These are phyloP conservation scores for Trichoderma semiorbis DNA, from an alignment of 2,329 filamentous ascomycete genomes.

Conservation along the genomic window DNA sequence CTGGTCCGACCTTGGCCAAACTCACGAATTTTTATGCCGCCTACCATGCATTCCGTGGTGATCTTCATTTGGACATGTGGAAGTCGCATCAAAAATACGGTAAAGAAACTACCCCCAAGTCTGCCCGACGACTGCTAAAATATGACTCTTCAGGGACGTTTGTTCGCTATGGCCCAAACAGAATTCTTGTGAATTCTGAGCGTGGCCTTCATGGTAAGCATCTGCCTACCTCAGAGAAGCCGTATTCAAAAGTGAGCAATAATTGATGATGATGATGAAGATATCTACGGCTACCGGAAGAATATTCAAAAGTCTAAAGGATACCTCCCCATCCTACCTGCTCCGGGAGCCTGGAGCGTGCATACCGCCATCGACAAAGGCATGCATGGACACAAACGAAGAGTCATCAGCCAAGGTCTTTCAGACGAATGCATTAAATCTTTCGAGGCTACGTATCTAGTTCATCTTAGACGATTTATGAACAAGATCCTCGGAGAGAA, in stretches of 20 bases:
- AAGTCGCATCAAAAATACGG: conserved; percentile 11
- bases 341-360: not conserved
- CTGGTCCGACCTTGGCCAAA: conserved; percentile 12
- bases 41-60: conserved; percentile 14
- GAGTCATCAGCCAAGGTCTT: conserved; percentile 1
- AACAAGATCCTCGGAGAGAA: not conserved
- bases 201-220: conserved; percentile 16
- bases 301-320: not conserved
- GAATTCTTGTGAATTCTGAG: not conserved
- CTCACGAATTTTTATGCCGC: conserved; percentile 11
- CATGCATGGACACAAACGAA: not conserved
- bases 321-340: not conserved
- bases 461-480: conserved; percentile 1
- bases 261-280: not conserved
- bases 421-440: not conserved
- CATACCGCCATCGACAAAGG: not conserved
- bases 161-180: not conserved
- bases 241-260: not conserved
- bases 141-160: not conserved
- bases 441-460: not conserved
- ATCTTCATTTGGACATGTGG: conserved; percentile 11
- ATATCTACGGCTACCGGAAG: not conserved
- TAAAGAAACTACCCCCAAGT: not conserved
- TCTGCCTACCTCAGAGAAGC: not conserved
- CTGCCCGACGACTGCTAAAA: not conserved